These are phyloP conservation scores for Solanum neorickii DNA, from an alignment of 257 asterid genomes.

Conservation along the genomic window DNA sequence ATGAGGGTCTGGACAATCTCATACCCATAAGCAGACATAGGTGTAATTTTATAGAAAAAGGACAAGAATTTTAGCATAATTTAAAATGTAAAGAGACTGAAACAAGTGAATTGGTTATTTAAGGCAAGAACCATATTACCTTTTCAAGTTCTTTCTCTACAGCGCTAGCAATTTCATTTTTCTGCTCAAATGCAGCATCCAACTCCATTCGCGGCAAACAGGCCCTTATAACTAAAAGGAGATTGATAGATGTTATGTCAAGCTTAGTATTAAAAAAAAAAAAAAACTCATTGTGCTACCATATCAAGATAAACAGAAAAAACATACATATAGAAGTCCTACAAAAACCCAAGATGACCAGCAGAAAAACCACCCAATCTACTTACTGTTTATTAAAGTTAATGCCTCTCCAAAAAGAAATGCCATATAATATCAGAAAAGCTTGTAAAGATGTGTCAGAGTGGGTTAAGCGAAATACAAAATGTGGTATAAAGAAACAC, in stretches of 20 bases:
- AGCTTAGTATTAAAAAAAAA: background rate
- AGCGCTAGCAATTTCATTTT: conserved; percentile 28
- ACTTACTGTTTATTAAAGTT: background rate
- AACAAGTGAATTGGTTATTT: background rate
- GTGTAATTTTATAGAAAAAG: conserved; percentile 1
- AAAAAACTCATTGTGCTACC: background rate
- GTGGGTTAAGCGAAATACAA: background rate
- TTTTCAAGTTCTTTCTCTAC: conserved; percentile 33
- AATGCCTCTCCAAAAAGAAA: background rate
- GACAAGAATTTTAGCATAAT: background rate
- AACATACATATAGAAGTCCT: background rate
- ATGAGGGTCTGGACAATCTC: conserved; percentile 32
- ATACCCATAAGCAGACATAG: conserved; percentile 24
- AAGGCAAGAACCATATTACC: conserved; percentile 1
- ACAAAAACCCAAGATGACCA: background rate
- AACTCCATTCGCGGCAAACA: conserved; percentile 20
- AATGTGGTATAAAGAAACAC: background rate
- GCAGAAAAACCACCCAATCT: background rate
- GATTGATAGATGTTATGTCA: background rate
- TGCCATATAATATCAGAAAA: background rate
- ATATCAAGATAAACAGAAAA: background rate
- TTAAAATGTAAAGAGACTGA: background rate
- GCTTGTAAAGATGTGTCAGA: background rate
- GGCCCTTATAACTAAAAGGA: conserved; percentile 25
- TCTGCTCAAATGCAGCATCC: conserved; percentile 29